These are phyloP conservation scores for Glycyrrhiza uralensis DNA, from an alignment of 306 rosid species.

Conservation along the genomic window DNA sequence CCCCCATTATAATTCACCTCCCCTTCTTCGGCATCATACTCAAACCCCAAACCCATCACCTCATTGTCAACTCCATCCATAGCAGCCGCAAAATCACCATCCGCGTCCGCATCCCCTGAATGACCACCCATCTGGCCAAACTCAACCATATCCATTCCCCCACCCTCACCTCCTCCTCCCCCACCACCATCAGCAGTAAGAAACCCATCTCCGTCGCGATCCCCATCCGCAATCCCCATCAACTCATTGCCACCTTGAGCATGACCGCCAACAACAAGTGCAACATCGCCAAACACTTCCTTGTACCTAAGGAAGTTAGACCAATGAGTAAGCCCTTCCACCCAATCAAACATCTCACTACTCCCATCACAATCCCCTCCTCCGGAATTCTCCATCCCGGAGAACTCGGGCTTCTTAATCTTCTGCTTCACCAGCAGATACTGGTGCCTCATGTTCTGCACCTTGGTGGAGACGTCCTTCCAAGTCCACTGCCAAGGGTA, in stretches of 20 bases:
- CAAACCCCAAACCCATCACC: constrained; percentile 81
- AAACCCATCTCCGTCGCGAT: constrained; percentile 49
- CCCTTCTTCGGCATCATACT: constrained; percentile 70
- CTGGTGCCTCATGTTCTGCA: constrained; percentile 98
- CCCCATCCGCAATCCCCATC: constrained; percentile 34
- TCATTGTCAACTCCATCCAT: constrained; percentile 84
- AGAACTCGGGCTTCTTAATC: constrained; percentile 69
- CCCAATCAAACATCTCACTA: constrained; percentile 89
- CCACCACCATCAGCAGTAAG: constrained; percentile 35
- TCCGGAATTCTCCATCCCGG: constrained; percentile 23
- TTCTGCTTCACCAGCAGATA: constrained; percentile 92
- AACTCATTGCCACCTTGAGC: constrained; percentile 41
- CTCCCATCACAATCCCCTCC: constrained; percentile 51
- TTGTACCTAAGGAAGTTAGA: constrained; percentile 91
- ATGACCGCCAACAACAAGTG: constrained; percentile 37
- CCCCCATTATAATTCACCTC: constrained; percentile 71
- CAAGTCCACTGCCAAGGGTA: constrained; percentile 97
- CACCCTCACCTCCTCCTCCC: constrained; percentile 30
- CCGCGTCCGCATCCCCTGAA: constrained; percentile 59
- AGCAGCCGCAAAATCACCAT: constrained; percentile 53
- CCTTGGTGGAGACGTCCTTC: constrained; percentile 97
- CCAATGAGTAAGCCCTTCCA: constrained; percentile 86
- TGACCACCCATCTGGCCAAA: constrained; percentile 79
- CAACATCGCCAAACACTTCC: constrained; percentile 90
- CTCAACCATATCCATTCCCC: constrained; percentile 68